Percentiles rank a stretch among this genome's conserved stretches.
These are phyloP conservation scores for Catenaria anguillulae DNA, from an alignment of 371 early-diverging fungal genomes.

Conservation along the genomic window DNA sequence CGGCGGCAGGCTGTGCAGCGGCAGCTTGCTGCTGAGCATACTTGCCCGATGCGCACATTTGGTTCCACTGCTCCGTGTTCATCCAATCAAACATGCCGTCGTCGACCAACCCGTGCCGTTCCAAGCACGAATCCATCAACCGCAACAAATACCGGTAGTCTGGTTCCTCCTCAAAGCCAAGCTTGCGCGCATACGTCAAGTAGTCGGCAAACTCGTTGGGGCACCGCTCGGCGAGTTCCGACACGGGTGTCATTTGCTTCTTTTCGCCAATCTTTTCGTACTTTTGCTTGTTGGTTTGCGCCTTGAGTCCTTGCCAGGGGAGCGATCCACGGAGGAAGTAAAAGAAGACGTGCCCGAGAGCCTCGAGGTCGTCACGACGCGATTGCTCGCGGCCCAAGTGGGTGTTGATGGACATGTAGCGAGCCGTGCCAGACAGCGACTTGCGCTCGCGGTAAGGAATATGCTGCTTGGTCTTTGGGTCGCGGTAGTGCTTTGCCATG, in stretches of 20 bases:
- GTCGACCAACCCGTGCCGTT: conserved; percentile 55
- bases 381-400: conserved; percentile 91
- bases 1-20: not conserved
- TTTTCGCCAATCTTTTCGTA: conserved; percentile 97
- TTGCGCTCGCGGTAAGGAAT: conserved; percentile 85
- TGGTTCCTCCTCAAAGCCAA: conserved; percentile 94
- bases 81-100: conserved; percentile 97
- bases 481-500: conserved; percentile 92
- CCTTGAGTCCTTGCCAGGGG: conserved; percentile 99
- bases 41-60: not conserved
- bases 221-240: conserved; percentile 83
- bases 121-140: conserved; percentile 71
- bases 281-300: conserved; percentile 96
- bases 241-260: conserved; percentile 83
- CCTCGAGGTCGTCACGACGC: conserved; percentile 97
- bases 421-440: conserved; percentile 85
- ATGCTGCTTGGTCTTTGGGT: conserved; percentile 86
- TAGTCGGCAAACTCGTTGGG: conserved; percentile 90
- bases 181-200: conserved; percentile 78
- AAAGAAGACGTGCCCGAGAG: conserved; percentile 97
- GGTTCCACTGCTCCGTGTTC: conserved; percentile 12
- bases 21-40: not conserved
- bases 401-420: conserved; percentile 95
- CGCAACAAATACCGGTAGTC: conserved; percentile 83
- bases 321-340: conserved; percentile 96